Base-by-base conservation (phyloP, 164 flowering plant species). In the Vitis labrusca region DNA sequence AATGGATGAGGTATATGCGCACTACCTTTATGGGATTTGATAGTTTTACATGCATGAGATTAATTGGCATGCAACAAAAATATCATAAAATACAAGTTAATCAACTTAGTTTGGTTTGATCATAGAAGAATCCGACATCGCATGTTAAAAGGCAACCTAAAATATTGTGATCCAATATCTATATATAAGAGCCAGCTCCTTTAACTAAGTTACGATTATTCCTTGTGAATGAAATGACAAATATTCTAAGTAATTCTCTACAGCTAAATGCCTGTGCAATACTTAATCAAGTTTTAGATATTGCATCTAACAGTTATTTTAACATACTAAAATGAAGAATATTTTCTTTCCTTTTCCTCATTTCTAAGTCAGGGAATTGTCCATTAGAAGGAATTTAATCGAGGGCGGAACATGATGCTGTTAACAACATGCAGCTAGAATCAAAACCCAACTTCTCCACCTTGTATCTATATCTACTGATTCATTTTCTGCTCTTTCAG, bases 381-480 rank as follows among this genome's bases (percentile, higher is more conserved):
- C 63, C 51, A 61, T 8, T 32, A 51, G 55, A 48, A n/a, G 72
- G 68, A 69, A 78, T 73, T 62, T 70, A 52, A 68, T 68, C 58
- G 30, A 11, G 27, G 27, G 27, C 27, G 27, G 78, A 76, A 79
- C 66, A 77, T 63, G 81, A 79, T 79, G 10, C 74, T 51, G 27
- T 23, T 16, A 56, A 3, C 80, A 79, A 79, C 69, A 79, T 66
- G 77, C 61, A 65, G 62, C 29, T 67, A 76, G 76, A 77, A 73
- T 74, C 72, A 59, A 49, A 32, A 48, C 13, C 58, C 44, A 65
- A 54, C 56, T 10, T 15, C 67, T 16, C 29, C 66, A 58, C 50
- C 61, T 58, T 53, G 71, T 47, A 37, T 64, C 37, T 78, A 67
- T 64, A 65, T 53, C 30, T 67, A 63, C 13, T 61, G 5, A 53